Base-by-base conservation (phyloP, 2,329 filamentous ascomycete genomes). In the Colletotrichum chrysophilum region DNA sequence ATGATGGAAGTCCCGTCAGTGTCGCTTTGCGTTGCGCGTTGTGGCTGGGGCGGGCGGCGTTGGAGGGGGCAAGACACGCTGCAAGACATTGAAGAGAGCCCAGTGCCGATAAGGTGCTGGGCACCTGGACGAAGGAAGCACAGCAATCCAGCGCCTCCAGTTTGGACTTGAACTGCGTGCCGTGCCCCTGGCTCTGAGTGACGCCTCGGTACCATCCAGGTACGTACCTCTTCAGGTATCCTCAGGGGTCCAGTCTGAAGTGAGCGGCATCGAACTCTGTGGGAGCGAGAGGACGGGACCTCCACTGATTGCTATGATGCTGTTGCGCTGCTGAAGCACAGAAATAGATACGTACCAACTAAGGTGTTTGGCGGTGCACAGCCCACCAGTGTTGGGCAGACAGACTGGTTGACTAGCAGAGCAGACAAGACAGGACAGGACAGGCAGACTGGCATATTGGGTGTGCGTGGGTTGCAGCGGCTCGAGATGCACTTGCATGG, bases 1-100 rank as follows among this genome's bases (percentile, higher is more conserved):
- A 55, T n/a, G 21, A 56, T 21, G 56, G 36, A 58, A 30, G n/a
- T 24, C 30, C 13, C 43, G 43, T 32, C 36, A 38, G 36, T 38
- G 36, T 38, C 70, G 64, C 55, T 52, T 66, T 71, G 72, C 68
- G 68, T 55, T 36, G 68, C 67, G 71, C 21, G 52, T 12, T 62
- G 72, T 71, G 72, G 72, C 72, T 66, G 58, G 65, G 55, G 61
- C 32, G 6, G 60, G 9, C 48, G 21, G 26, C 21, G 34, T 26
- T 30, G 58, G 58, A 32, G 58, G 28, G 28, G 58, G 12, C 12
- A 58, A 26, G 55, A 58, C 55, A 58, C 24, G 26, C 55, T 24
- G 55, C n/a, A 48, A 26, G n/a, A 32, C 48, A 48, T 43, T 61
- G 48, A 24, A 26, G 16, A 34, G n/a, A 66, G 32, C 32, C 32